A percentile compares a stretch with the other conserved stretches of the same genome.
phyloP scores from a whole-genome alignment of 1,139 yeast genomes.

The Zygosaccharomyces sapae region DNA sequence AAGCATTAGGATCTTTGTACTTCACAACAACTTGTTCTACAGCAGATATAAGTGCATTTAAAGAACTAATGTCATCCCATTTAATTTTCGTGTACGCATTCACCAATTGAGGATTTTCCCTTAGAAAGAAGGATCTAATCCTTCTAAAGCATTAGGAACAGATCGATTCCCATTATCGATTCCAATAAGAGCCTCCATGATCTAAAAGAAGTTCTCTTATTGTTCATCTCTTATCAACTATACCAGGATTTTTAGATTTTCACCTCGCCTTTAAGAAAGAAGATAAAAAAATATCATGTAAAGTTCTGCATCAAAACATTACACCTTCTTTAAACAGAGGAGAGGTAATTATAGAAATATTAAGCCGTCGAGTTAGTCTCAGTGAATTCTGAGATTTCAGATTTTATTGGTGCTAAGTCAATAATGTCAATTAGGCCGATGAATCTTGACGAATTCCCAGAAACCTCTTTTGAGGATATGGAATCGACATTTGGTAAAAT shows the following conservation, averaged over 20 bases:
- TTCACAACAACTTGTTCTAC: slow-evolving; percentile 36
- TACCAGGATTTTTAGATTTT: neutral
- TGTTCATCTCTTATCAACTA: neutral
- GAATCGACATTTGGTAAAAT: slow-evolving; percentile 29
- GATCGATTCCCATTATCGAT: neutral
- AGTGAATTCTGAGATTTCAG: neutral
- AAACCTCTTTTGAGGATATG: slow-evolving; percentile 34
- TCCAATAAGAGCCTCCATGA: neutral
- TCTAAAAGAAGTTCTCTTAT: neutral
- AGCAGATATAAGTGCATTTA: slow-evolving; percentile 28
- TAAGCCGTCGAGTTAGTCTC: neutral
- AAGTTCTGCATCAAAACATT: neutral
- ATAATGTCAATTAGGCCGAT: slow-evolving; percentile 25
- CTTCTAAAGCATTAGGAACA: slow-evolving; percentile 8
- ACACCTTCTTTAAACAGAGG: neutral
- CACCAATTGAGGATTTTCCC: slow-evolving; percentile 36
- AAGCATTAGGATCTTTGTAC: slow-evolving; percentile 36
- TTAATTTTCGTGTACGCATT: slow-evolving; percentile 21
- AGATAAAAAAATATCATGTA: neutral
- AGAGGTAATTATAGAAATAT: neutral
- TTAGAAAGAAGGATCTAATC: slow-evolving; percentile 32
- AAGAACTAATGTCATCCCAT: slow-evolving; percentile 28
- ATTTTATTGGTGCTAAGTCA: neutral
- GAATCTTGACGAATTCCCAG: slow-evolving; percentile 22
- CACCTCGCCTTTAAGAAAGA: neutral